phyloP scores from a whole-genome alignment of 768 basidiomycete species.

The Trametes sanguinea region DNA sequence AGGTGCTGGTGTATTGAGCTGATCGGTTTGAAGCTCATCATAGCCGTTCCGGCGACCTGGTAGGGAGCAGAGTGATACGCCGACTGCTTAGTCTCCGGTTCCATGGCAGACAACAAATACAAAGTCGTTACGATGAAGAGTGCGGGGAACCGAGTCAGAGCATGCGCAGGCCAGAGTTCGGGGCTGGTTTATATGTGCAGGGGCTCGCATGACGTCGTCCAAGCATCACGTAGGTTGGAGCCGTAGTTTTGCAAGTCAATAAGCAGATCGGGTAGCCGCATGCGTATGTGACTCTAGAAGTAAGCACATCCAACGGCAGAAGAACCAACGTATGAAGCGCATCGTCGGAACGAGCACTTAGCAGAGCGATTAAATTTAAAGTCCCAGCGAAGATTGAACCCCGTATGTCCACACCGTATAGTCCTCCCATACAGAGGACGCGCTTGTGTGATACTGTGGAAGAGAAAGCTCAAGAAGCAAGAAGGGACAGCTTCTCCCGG shows the following conservation, averaged over 20 bases:
- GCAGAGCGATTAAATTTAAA: too few species aligned
- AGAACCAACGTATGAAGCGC: too few species aligned
- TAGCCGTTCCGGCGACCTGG: slow-evolving; percentile 29
- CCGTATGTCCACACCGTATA: too few species aligned
- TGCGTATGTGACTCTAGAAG: too few species aligned
- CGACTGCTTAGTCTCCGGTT: slow-evolving; percentile 32
- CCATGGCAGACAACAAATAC: slow-evolving; percentile 21
- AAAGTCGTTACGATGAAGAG: not conserved
- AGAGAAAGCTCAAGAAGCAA: too few species aligned
- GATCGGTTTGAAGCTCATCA: slow-evolving; percentile 40
- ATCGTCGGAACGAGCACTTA: too few species aligned
- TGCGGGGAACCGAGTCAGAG: not conserved
- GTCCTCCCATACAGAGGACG: too few species aligned
- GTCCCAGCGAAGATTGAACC: too few species aligned
- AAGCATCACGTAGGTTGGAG: not conserved
- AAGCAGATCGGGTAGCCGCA: not conserved
- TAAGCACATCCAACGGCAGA: too few species aligned
- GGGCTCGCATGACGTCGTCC: slow-evolving; percentile 1
- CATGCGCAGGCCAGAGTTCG: not conserved
- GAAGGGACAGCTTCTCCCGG: too few species aligned
- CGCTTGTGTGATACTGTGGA: too few species aligned
- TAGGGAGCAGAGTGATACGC: slow-evolving; percentile 32
- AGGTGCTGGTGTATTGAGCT: slow-evolving; percentile 35
- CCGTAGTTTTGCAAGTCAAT: not conserved
- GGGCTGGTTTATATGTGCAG: not conserved